Base-by-base conservation (phyloP, 305 asterid genomes). In the Fraxinus velutina region DNA sequence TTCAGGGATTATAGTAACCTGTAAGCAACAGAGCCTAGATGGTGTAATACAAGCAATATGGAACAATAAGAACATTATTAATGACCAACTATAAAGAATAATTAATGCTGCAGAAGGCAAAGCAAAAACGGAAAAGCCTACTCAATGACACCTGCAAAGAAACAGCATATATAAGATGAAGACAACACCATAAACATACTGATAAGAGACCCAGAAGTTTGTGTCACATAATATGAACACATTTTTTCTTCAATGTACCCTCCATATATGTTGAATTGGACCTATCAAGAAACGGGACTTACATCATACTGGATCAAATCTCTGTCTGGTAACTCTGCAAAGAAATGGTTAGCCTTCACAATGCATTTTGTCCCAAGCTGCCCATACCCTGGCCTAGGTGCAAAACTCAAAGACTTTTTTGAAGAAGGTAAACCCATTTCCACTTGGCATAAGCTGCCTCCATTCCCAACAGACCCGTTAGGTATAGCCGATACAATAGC, bases 231-330 rank as follows among this genome's bases (percentile, higher is more conserved):
- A 22, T 82, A 44, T 81, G 78, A 27, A 80, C 85, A 86, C 44
- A 24, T 22, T 21, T 9, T 22, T 64, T 42, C 32, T 78, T 78
- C 71, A 83, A 76, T 75, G 83, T 74, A 80, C 76, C 30, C 76
- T 62, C 50, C 64, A 36, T 34, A 33, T 52, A 82, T 76, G 30
- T 42, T 42, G 71, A 42, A 77, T 73, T 52, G 84, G 78, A 79
- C 47, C 36, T 64, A 83, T 47, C 72, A 62, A 78, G 70, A 71
- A 84, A 81, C 36, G 4, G 10, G 71, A 57, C 99, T 93, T 89
- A 96, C 99, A 92, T 96, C 99, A 92, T 96, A 96, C 80, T 96
- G 98, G 85, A 88, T 92, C 86, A 94, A 87, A 84, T 94, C 99
- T 91, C 93, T 96, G 88, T 94, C 87, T 34, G 98, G 98, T 81